Percentiles rank a stretch among this genome's conserved stretches.
phyloP scores from a whole-genome alignment of 1,139 yeast species.

The Geotrichum macrosporum region DNA sequence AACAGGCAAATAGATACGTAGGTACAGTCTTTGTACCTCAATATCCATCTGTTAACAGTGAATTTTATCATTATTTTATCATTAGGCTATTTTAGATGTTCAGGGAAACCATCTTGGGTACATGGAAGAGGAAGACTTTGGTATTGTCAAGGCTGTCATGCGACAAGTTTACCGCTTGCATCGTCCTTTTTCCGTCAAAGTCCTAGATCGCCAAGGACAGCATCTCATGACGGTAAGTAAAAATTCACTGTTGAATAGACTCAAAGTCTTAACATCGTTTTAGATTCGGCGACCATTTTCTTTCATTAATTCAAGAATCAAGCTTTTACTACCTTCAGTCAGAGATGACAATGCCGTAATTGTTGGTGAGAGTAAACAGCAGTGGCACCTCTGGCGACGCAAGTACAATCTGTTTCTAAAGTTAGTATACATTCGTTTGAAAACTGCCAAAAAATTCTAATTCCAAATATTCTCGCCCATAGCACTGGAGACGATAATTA shows the following conservation, averaged over 20 bases:
- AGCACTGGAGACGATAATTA: conserved; percentile 40
- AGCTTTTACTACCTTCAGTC: conserved; percentile 56
- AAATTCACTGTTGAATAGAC: conserved; percentile 37
- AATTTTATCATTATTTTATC: background rate
- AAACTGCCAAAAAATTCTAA: conserved; percentile 3
- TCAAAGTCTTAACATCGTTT: background rate
- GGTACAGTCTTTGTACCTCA: conserved; percentile 4
- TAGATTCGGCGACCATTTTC: conserved; percentile 65
- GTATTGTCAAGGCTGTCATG: conserved; percentile 61
- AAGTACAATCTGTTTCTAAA: conserved; percentile 64
- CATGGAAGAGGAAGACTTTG: conserved; percentile 75
- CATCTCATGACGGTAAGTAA: conserved; percentile 49
- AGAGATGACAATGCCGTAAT: conserved; percentile 45
- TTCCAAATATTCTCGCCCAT: no score
- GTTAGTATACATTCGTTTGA: conserved; percentile 11
- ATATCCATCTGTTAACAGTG: no score
- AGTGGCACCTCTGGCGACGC: conserved; percentile 94
- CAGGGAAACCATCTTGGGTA: conserved; percentile 72
- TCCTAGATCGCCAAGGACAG: conserved; percentile 67
- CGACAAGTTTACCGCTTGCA: conserved; percentile 80
- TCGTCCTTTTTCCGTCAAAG: conserved; percentile 80
- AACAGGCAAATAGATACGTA: conserved; percentile 74
- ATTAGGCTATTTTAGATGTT: conserved; percentile 57
- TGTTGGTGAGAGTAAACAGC: conserved; percentile 82
- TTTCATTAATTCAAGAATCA: conserved; percentile 81